Evolutionary conservation across 2,329 filamentous ascomycete genomes (phyloP).

Genomic region (Colletotrichum sp.): DNA sequence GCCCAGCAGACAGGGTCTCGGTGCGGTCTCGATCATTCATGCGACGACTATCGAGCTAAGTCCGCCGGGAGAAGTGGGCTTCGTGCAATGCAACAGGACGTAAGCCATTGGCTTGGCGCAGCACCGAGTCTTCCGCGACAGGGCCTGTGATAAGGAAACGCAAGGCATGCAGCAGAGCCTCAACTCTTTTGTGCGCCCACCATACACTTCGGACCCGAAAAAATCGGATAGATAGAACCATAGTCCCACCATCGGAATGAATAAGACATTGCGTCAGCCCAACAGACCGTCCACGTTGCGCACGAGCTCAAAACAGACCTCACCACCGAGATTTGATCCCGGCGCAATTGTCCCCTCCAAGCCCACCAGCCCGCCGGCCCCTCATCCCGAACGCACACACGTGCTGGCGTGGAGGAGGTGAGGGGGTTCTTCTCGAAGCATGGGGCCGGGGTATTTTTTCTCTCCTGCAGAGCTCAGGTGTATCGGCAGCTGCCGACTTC

Average conservation of each 20-base stretch:
- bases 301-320: background rate
- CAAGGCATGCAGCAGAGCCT: background rate
- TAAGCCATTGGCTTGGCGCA: background rate
- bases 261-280: slow-evolving; percentile 3
- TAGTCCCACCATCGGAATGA: slow-evolving; percentile 4
- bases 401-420: background rate
- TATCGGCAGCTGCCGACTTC: slow-evolving; percentile 3
- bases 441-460: background rate
- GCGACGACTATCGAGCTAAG: background rate
- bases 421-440: background rate
- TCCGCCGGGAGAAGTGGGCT: background rate
- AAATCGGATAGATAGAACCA: background rate
- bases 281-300: background rate
- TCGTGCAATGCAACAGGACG: background rate
- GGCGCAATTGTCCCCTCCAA: background rate
- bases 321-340: slow-evolving; percentile 1
- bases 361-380: background rate
- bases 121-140: background rate
- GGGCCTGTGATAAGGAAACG: background rate
- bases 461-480: slow-evolving; percentile 3
- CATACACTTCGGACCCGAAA: background rate
- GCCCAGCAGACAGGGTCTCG: slow-evolving; percentile 1
- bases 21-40: background rate
- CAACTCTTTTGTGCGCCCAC: background rate
- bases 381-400: background rate